Conservation (phyloP, 192 early-diverging fungal genomes). For the Backusella circina region DNA sequence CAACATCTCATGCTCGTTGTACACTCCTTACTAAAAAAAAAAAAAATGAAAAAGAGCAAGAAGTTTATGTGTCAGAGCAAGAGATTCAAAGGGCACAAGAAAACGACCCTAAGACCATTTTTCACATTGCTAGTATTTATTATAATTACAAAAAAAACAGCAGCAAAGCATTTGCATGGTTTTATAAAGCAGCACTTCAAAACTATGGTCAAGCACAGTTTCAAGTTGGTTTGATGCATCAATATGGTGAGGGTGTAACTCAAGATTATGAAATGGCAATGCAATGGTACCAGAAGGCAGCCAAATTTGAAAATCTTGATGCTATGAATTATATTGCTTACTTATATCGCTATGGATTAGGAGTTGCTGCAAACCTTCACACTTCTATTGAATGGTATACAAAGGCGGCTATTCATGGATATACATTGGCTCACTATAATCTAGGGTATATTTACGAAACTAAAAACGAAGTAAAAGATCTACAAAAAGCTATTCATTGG, state of each 20-base stretch:
- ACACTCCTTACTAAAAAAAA: no score
- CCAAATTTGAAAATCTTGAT: background rate
- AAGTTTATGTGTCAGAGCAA: no score
- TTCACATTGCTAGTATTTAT: no score
- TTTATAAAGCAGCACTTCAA: no score
- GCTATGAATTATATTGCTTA: background rate
- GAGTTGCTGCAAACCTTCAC: background rate
- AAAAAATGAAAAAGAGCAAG: no score
- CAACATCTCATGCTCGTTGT: no score
- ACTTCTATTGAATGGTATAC: background rate
- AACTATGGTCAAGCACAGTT: no score
- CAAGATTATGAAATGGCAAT: background rate
- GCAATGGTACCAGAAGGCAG: background rate
- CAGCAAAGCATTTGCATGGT: no score
- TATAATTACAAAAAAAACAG: no score
- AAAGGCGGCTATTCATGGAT: background rate
- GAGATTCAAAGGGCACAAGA: no score
- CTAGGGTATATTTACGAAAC: background rate
- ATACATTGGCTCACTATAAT: background rate
- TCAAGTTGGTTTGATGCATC: no score
- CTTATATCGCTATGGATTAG: accelerated
- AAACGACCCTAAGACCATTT: no score
- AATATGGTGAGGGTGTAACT: background rate
- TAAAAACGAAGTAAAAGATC: background rate
- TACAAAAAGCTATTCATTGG: background rate